Percentiles rank a stretch among this genome's conserved stretches.
These are phyloP conservation scores for Colletotrichum truncatum DNA, from an alignment of 2,329 filamentous ascomycete genomes.

Conservation along the genomic window DNA sequence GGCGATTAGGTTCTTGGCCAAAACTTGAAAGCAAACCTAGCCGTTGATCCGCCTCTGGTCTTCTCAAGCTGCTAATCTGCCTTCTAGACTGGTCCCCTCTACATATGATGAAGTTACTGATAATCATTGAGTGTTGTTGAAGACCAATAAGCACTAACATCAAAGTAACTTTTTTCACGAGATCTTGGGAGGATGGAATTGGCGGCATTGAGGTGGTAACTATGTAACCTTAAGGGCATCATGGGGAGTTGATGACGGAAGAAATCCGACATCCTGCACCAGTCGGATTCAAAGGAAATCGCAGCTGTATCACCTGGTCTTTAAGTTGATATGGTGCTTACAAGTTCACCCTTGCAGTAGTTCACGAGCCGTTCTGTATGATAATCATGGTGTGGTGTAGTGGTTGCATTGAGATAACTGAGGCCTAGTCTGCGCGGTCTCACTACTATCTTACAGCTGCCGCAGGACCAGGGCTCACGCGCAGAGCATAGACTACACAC, in stretches of 20 bases:
- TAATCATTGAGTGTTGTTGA: not conserved
- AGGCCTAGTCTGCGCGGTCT: not conserved
- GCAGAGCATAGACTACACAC: not conserved
- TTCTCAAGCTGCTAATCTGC: not conserved
- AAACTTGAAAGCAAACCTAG: no score
- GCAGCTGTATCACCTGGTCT: not conserved
- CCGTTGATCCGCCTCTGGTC: not conserved
- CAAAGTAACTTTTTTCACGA: not conserved
- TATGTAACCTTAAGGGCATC: no score
- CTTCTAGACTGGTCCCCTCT: not conserved
- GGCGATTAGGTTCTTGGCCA: no score
- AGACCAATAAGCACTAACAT: not conserved
- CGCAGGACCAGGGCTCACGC: not conserved
- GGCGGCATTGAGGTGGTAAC: not conserved
- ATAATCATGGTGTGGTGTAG: not conserved
- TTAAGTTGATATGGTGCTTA: not conserved
- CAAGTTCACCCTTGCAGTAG: not conserved
- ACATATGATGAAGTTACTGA: not conserved
- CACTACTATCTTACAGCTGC: not conserved
- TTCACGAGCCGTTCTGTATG: not conserved
- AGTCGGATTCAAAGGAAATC: not conserved
- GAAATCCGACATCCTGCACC: not conserved
- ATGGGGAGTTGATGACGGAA: not conserved
- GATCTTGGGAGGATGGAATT: not conserved
- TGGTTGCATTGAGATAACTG: not conserved